A percentile compares a stretch with the other conserved stretches of the same genome.
These are phyloP conservation scores for Saposhnikovia divaricata DNA, from an alignment of 129 eudicot species.

Conservation along the genomic window DNA sequence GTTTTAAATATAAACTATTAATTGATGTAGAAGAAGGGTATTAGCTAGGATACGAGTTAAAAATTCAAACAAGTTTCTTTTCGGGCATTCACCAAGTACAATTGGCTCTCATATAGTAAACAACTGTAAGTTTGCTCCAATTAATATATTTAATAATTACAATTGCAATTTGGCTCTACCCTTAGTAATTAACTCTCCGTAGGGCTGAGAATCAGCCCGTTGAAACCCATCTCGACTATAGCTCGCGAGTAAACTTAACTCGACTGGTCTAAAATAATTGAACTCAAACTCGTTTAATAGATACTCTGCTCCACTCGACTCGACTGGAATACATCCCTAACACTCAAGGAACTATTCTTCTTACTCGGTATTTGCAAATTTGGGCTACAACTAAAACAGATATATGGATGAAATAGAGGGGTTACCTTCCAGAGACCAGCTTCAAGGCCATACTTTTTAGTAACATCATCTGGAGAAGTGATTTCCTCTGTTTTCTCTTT, in stretches of 20 bases:
- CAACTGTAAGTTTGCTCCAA: background rate
- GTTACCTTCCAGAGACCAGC: constrained; percentile 90
- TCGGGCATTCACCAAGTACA: background rate
- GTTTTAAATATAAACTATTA: background rate
- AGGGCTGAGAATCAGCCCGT: background rate
- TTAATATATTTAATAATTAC: background rate
- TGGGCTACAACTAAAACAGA: too few species aligned
- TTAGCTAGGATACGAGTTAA: background rate
- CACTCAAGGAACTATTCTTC: background rate
- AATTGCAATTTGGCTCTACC: background rate
- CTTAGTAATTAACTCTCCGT: background rate
- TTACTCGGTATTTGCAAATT: too few species aligned
- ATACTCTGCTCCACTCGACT: too few species aligned
- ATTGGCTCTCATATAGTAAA: background rate
- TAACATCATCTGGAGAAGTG: constrained; percentile 47
- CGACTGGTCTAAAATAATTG: background rate
- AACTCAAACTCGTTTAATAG: background rate
- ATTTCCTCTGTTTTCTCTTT: constrained; percentile 51
- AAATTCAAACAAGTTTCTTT: background rate
- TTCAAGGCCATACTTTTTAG: constrained; percentile 87
- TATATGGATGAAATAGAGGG: too few species aligned
- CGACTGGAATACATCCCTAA: too few species aligned
- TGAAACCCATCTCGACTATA: too few species aligned
- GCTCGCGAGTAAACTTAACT: too few species aligned
- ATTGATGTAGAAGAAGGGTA: background rate